Base-by-base conservation (phyloP, 305 asterid species). In the Fraxinus greggii region DNA sequence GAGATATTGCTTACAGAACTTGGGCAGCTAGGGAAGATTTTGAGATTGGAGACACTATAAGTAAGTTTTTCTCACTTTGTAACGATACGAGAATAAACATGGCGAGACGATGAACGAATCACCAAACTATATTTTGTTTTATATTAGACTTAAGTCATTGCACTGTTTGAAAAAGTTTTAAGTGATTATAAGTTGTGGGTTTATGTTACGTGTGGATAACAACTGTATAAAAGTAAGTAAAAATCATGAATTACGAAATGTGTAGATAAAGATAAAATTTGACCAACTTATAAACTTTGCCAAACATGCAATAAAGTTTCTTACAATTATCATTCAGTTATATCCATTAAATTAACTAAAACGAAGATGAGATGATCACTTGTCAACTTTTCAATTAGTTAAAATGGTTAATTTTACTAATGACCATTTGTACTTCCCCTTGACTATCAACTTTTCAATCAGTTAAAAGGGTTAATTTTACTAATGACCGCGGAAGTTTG, bases 21-120 rank as follows among this genome's bases (percentile, higher is more conserved):
- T 84, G 87, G 87, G 84, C 82, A 28, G 42, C 80, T 13, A 23
- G 19, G 21, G 19, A 84, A 35, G 45, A n/a, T 2, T 84, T 84
- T 69, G 70, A 79, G 7, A 45, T 76, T 6, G 77, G 82, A 21
- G 87, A 84, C 78, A 80, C 40, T 42, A 72, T 80, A 67, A 81
- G 86, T 84, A 75, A 2, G 59, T 1, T 17, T 31, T 1, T 8
- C 70, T 61, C 15, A 7, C 4, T 19, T 23, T 9, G 15, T 2
- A 61, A 21, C 29, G 10, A 61, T 61, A 23, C 31, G 15, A 21
- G 70, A 61, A 21, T 23, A 19, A 61, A 21, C 24, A n/a, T 6
- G 63, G 6, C 5, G 5, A 54, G 3, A 54, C 0, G 24, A 54
- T n/a, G 63, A 54, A 54, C 63, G 0, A n/a, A 54, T 54, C 63